Evolutionary conservation across 2,329 filamentous ascomycete genomes (phyloP), one percentile per base, ranked within the genome.

Genomic region (Dendrostoma leiphaemia): DNA sequence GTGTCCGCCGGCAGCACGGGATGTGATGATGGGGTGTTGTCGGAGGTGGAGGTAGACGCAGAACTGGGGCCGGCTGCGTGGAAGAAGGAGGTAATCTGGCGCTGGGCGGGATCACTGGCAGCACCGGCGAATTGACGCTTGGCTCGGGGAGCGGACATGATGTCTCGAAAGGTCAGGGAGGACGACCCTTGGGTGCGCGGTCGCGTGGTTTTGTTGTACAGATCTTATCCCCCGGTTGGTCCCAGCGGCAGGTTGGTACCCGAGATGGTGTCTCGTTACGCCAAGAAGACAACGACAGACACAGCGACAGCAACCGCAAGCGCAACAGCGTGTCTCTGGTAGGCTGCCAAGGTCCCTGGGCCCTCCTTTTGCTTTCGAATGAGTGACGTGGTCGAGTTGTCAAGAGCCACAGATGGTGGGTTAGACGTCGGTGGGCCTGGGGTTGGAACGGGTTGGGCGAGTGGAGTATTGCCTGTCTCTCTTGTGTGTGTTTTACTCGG

Each of bases 1-100:
- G 95, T 79, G 7, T 77, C 77, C 23, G 79, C 71, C 1, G 90
- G 85, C 13, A 92, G 76, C 67, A 72, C 61, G 10, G 56, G 29
- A 5, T 61, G 60, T 15, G 64, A 50, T 29, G 54, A 28, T 65
- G 70, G 26, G 74, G 72, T 24, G 78, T 69, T 38, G 12, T 32
- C 31, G 31, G 15, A 26, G 66, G 62, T 15, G 61, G 68, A 52
- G 19, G 57, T 37, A 43, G 55, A 50, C 9, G 51, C 45, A 23
- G 58, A 61, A 29, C 60, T 61, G 44, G 60, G 53, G 54, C 66
- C 63, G 21, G 41, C 32, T 44, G 51, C 23, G 24, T 38, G 31
- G 71, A 87, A 86, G 73, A 84, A 87, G 51, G 78, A 81, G 19
- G 84, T 86, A 65, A 87, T 87, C 53, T 84, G 82, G 54, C 81